A percentile compares a stretch with the other conserved stretches of the same genome.
phyloP scores from a whole-genome alignment of 2,329 filamentous ascomycete species.

The Aotearoamyces nothofagi region DNA sequence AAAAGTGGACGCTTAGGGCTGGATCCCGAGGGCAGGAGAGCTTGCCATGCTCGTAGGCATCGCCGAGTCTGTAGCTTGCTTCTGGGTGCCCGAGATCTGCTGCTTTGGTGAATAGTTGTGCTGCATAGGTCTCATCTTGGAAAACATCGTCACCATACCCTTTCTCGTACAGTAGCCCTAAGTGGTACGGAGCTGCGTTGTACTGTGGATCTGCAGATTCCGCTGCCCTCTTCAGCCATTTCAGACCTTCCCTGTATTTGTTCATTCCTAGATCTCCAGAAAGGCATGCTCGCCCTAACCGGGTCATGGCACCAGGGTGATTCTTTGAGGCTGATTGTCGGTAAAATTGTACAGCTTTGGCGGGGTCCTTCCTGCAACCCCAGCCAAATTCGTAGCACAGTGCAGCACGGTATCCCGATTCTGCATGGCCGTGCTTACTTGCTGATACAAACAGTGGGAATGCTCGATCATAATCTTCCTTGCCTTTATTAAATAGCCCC shows the following conservation, averaged over 20 bases:
- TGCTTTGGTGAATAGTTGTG: slow-evolving; percentile 85
- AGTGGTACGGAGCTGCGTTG: slow-evolving; percentile 81
- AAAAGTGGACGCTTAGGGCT: slow-evolving; percentile 90
- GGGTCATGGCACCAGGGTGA: slow-evolving; percentile 87
- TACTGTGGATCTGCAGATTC: slow-evolving; percentile 87
- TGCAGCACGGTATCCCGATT: slow-evolving; percentile 85
- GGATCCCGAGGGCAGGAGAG: slow-evolving; percentile 81
- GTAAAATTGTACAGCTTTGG: slow-evolving; percentile 89
- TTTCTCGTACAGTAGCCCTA: slow-evolving; percentile 75
- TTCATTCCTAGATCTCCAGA: slow-evolving; percentile 77
- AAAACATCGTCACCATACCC: slow-evolving; percentile 95
- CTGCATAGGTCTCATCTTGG: slow-evolving; percentile 77
- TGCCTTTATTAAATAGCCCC: slow-evolving; percentile 88
- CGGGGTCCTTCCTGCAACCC: slow-evolving; percentile 80
- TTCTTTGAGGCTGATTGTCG: slow-evolving; percentile 82
- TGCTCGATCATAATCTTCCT: slow-evolving; percentile 78
- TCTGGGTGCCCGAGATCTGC: slow-evolving; percentile 83
- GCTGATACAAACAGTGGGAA: slow-evolving; percentile 88
- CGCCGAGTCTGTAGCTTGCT: slow-evolving; percentile 78
- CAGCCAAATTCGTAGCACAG: slow-evolving; percentile 97
- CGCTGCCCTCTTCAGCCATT: slow-evolving; percentile 88
- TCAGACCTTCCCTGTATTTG: slow-evolving; percentile 79
- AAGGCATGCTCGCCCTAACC: slow-evolving; percentile 80
- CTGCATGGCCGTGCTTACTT: slow-evolving; percentile 92
- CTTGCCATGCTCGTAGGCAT: slow-evolving; percentile 88